Base-by-base conservation (phyloP, 2,329 filamentous ascomycete genomes). In the Macrophomina pseudophaseolina region DNA sequence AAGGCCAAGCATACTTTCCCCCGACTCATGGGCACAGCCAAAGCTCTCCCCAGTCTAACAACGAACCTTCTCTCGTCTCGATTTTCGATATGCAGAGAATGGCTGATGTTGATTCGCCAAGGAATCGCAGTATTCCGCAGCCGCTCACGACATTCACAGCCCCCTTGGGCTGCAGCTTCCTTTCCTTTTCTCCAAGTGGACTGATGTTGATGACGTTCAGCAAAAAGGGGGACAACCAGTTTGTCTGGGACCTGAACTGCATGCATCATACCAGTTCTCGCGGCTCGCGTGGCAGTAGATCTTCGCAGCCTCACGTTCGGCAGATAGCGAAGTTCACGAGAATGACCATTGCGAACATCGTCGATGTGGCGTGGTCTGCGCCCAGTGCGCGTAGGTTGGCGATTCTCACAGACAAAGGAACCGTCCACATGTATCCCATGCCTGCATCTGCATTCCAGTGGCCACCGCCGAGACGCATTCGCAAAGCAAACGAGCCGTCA, bases 321-420 rank as follows among this genome's bases (percentile, higher is more conserved):
- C 92, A 97, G 76, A 85, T 97, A 68, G 92, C 93, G 7, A 89
- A 94, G 68, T 97, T 97, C 74, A 92, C 92, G 23, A 89, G 95
- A 48, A 91, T 97, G 87, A 98, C 94, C 1, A 91, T 94, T 58
- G 93, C 95, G 3, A 91, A 92, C 64, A 92, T 98, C 65, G 87
- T 97, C 28, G 94, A 97, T 74, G 91, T 97, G 49, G 88, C 89
- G 3, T 99, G 95, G 95, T 90, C 91, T 1, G 86, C 87, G 65
- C 92, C 92, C 3, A 89, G 90, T 66, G 92, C 92, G 28, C 92
- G 97, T 74, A 90, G 91, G 67, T 81, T 96, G 46, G 94, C 94
- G 1, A 89, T 99, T 80, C 88, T 97, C 32, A 98, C 95, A 0
- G 93, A 97, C 73, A 91, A 94, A 71, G 93, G 94, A n/a, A 99